Base-by-base conservation (phyloP, 306 rosid genomes). In the Rosa persica region DNA sequence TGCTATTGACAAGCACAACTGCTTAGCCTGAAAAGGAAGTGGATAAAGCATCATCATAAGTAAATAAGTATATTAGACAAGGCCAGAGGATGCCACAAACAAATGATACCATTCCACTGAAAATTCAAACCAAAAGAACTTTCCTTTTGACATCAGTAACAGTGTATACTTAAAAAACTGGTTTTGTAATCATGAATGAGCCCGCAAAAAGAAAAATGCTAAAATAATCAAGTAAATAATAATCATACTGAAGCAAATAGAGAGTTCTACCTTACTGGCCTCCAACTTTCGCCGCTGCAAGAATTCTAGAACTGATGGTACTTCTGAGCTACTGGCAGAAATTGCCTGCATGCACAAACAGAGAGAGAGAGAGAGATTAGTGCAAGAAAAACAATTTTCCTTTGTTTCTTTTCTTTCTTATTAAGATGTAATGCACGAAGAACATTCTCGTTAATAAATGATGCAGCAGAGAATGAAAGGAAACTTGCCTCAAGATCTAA, bases 271-370 rank as follows among this genome's bases (percentile, higher is more conserved):
- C 96, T 87, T 91, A 86, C 81, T 85, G 66, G 92, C 92, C 75
- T 95, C 97, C 87, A 86, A 81, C 77, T 88, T 95, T 43, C 99
- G 96, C 84, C 98, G 88, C 89, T 95, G 97, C 89, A 95, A 87
- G 88, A 95, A 95, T 87, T 95, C 99, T 73, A 95, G 84, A 74
- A 93, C 85, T 71, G 96, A 91, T 44, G 99, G 89, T 74, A 86
- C 93, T 89, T 95, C 99, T 69, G 99, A 95, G 90, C 93, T 95
- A 84, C 98, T 93, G 66, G 98, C 90, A 80, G 99, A 89, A 60
- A 95, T 95, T 70, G 99, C 96, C 98, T 93, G 83, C 79, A 86
- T 76, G 60, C 64, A 80, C 52, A 69, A 12, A 54, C 55, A 81
- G 54, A 77, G 23, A 54, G 62, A 77, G 23, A 54, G 62, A 75